These are phyloP conservation scores for Pleoardoris graminearum DNA, from an alignment of 2,329 filamentous ascomycete species.

Conservation along the genomic window DNA sequence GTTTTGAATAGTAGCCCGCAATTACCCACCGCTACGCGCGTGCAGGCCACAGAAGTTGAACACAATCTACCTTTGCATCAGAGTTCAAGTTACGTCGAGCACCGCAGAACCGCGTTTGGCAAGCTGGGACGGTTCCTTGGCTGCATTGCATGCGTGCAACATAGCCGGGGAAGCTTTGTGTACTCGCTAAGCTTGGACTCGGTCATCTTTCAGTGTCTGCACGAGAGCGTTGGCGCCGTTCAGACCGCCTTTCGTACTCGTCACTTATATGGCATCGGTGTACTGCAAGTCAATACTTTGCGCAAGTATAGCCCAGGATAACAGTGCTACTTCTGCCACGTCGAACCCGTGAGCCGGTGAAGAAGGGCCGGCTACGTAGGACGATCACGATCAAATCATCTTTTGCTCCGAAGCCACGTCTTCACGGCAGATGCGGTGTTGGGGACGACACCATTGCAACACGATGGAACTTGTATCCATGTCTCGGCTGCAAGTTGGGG, in stretches of 20 bases:
- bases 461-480: constrained; percentile 6
- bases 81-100: too few species aligned
- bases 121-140: constrained; percentile 9
- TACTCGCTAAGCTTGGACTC: not conserved
- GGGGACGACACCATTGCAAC: not conserved
- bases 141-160: constrained; percentile 16
- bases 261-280: not conserved
- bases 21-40: too few species aligned
- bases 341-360: not conserved
- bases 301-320: too few species aligned
- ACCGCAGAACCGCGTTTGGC: not conserved
- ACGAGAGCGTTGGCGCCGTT: not conserved
- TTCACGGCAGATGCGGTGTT: too few species aligned
- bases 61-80: too few species aligned
- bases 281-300: too few species aligned
- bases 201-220: not conserved
- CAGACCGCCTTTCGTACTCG: not conserved
- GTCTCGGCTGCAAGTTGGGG: constrained; percentile 11
- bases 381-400: not conserved
- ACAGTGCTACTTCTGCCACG: not conserved
- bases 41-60: too few species aligned
- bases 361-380: too few species aligned
- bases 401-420: not conserved
- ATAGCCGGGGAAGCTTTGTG: constrained; percentile 1
- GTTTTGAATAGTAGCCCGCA: too few species aligned